Conservation (phyloP, 108 stramenopile species). For the Pseudonitzschia pungens region DNA sequence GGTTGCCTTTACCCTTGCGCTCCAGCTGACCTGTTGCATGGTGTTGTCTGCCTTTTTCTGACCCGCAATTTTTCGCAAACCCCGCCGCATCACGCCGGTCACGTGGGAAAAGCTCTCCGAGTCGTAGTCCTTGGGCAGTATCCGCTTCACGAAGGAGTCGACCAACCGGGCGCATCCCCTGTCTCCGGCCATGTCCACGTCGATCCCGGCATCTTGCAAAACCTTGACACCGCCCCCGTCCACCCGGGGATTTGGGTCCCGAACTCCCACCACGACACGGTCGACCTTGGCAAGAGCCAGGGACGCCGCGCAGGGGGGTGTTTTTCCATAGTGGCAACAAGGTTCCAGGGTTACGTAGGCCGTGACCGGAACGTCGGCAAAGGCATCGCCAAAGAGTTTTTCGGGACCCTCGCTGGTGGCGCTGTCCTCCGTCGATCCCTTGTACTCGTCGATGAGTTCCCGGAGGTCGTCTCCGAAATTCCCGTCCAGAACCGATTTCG, state of each 20-base stretch:
- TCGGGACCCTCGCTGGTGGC: conserved; percentile 41
- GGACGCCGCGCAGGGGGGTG: conserved; percentile 84
- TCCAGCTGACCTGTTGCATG: conserved; percentile 54
- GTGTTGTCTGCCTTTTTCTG: conserved; percentile 53
- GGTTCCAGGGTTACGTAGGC: conserved; percentile 93
- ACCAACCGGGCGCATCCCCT: conserved; percentile 56
- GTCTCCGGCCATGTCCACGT: conserved; percentile 47
- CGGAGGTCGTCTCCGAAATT: conserved; percentile 15
- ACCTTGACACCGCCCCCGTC: conserved; percentile 77
- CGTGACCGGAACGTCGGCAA: conserved; percentile 50
- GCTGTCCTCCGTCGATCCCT: neutral
- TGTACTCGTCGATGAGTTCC: conserved; percentile 47
- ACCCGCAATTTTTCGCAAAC: conserved; percentile 52
- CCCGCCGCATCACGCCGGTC: conserved; percentile 52
- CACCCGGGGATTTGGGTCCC: conserved; percentile 85
- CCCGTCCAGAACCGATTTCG: conserved; percentile 48
- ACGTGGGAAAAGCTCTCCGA: conserved; percentile 39
- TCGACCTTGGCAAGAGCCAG: conserved; percentile 59
- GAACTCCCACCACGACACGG: conserved; percentile 84
- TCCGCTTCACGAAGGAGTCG: conserved; percentile 65
- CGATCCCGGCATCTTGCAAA: conserved; percentile 65
- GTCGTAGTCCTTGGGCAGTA: conserved; percentile 46
- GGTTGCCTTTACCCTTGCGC: conserved; percentile 3
- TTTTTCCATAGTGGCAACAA: conserved; percentile 84
- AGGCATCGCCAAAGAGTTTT: conserved; percentile 46